phyloP scores from a whole-genome alignment of 169 alveolate genomes.

The Plasmodium falciparum region DNA sequence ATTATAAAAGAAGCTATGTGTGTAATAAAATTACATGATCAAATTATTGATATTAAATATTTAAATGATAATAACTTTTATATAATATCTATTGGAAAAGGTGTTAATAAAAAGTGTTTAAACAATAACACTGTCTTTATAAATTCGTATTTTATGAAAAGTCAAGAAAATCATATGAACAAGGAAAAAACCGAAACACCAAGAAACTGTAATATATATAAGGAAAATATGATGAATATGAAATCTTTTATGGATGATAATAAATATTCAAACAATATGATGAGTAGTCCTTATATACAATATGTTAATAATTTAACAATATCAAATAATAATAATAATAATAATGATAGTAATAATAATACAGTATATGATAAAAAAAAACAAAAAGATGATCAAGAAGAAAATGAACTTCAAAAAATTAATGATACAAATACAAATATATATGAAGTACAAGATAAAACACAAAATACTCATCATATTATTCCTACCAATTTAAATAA shows the following conservation, averaged over 20 bases:
- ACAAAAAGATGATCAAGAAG: too few relatives aligned
- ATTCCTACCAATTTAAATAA: too few relatives aligned
- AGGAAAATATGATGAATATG: too few relatives aligned
- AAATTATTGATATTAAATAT: slow-evolving; percentile 47
- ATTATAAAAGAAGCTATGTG: slow-evolving; percentile 69
- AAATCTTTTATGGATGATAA: too few relatives aligned
- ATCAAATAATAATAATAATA: too few relatives aligned
- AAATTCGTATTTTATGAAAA: slow-evolving; percentile 12
- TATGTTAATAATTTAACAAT: background rate
- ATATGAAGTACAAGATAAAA: too few relatives aligned
- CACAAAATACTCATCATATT: too few relatives aligned
- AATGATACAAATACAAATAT: too few relatives aligned
- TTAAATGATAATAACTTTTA: slow-evolving; percentile 47
- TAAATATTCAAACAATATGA: too few relatives aligned
- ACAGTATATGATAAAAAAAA: too few relatives aligned
- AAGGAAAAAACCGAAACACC: background rate
- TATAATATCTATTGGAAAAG: slow-evolving; percentile 52
- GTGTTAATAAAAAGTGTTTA: slow-evolving; percentile 24
- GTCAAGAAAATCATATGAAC: slow-evolving; percentile 2
- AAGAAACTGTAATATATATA: background rate
- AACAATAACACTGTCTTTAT: slow-evolving; percentile 41
- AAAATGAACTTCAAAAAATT: too few relatives aligned
- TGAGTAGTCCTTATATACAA: background rate
- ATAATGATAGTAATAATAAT: too few relatives aligned
- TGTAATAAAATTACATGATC: slow-evolving; percentile 46